Evolutionary conservation across 352 stramenopile genomes (phyloP).

Genomic region (Plasmopara muralis): DNA sequence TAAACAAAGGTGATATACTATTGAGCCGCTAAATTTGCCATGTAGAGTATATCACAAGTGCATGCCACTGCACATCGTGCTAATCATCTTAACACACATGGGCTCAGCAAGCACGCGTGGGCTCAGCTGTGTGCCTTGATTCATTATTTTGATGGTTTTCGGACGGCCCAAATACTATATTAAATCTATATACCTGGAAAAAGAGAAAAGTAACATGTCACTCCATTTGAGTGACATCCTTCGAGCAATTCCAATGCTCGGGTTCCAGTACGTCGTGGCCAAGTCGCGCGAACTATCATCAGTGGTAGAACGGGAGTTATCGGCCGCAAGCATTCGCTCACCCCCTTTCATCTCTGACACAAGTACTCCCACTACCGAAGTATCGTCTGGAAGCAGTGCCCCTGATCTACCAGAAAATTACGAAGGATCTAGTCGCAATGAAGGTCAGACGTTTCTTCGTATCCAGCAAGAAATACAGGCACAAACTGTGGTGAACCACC

Average conservation of each 20-base stretch:
- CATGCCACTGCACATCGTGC: neutral
- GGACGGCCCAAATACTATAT: too few species aligned
- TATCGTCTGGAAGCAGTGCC: slow-evolving; percentile 4
- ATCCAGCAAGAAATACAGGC: slow-evolving; percentile 30
- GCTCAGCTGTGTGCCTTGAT: too few species aligned
- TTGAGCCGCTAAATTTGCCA: neutral
- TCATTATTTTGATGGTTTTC: too few species aligned
- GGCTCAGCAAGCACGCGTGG: too few species aligned
- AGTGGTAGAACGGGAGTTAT: slow-evolving; percentile 44
- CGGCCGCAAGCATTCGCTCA: slow-evolving; percentile 14
- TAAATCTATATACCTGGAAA: neutral
- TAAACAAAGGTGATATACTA: too few species aligned
- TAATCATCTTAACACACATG: too few species aligned
- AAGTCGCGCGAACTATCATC: slow-evolving; percentile 69
- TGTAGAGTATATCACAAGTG: neutral
- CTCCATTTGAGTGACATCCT: slow-evolving; percentile 11
- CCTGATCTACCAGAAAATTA: slow-evolving; percentile 5
- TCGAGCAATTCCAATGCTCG: slow-evolving; percentile 30
- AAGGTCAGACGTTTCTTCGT: slow-evolving; percentile 40
- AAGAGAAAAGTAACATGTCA: neutral
- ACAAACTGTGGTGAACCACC: slow-evolving; percentile 30
- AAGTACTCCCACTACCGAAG: slow-evolving; percentile 4
- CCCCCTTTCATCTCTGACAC: slow-evolving; percentile 4
- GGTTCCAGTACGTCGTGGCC: slow-evolving; percentile 68
- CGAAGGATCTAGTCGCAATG: slow-evolving; percentile 11